Percentiles rank a stretch among this genome's conserved stretches.
Evolutionary conservation across 2,329 filamentous ascomycete species (phyloP).

Genomic region (Fusarium circinatum): DNA sequence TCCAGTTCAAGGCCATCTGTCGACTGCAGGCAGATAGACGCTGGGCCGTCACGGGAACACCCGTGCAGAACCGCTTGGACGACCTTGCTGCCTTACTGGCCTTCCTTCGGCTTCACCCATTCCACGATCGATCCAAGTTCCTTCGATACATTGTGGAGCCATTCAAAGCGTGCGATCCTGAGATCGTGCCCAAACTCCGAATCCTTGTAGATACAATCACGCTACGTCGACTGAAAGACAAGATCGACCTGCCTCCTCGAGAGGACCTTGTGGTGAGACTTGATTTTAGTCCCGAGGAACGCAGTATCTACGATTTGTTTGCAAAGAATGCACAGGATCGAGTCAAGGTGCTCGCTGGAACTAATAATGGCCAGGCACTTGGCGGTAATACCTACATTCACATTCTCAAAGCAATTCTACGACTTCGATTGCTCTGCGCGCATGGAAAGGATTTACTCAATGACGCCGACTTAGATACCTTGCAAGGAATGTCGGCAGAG

Average conservation of each 20-base stretch:
- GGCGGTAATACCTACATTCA: slow-evolving; percentile 92
- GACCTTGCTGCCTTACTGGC: slow-evolving; percentile 88
- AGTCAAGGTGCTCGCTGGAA: slow-evolving; percentile 76
- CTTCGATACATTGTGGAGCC: slow-evolving; percentile 82
- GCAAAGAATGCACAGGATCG: slow-evolving; percentile 82
- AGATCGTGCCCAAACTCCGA: slow-evolving; percentile 85
- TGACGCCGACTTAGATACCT: slow-evolving; percentile 81
- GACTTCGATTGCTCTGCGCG: slow-evolving; percentile 89
- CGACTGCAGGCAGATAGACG: slow-evolving; percentile 81
- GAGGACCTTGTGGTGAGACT: slow-evolving; percentile 79
- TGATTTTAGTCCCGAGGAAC: slow-evolving; percentile 80
- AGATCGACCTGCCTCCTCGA: slow-evolving; percentile 81
- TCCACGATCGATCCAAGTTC: slow-evolving; percentile 82
- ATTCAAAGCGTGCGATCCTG: slow-evolving; percentile 87
- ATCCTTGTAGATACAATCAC: slow-evolving; percentile 95
- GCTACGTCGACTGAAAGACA: slow-evolving; percentile 89
- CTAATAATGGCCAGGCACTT: slow-evolving; percentile 69
- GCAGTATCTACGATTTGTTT: slow-evolving; percentile 84
- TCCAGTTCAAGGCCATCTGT: slow-evolving; percentile 87
- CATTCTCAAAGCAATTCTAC: slow-evolving; percentile 89
- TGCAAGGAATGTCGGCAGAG: slow-evolving; percentile 83
- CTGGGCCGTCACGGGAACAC: slow-evolving; percentile 98
- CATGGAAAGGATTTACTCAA: slow-evolving; percentile 93
- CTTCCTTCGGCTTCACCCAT: slow-evolving; percentile 86
- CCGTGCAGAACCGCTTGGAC: slow-evolving; percentile 92